Conservation (phyloP, 352 stramenopile genomes). For the Pythium rishiriense region DNA sequence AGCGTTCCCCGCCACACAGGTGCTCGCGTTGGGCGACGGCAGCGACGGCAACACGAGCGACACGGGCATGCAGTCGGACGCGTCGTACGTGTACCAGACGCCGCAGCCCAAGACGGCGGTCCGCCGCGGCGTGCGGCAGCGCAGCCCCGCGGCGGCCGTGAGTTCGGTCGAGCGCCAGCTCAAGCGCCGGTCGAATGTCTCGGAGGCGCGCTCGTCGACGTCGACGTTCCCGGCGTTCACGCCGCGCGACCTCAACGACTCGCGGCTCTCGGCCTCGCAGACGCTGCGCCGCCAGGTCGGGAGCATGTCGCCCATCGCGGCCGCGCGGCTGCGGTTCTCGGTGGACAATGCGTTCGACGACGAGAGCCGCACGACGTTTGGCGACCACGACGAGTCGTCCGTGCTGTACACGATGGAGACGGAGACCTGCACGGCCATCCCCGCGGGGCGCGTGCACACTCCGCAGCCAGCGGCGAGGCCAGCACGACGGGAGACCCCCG, state of each 20-base stretch:
- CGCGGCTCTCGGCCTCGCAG: constrained; percentile 37
- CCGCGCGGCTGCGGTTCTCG: constrained; percentile 21
- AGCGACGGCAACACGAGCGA: constrained; percentile 29
- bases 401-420: constrained; percentile 24
- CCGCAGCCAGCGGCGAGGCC: constrained; percentile 1
- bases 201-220: constrained; percentile 22
- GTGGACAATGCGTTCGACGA: constrained; percentile 13
- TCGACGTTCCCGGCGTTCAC: constrained; percentile 60
- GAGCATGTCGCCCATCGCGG: constrained; percentile 62
- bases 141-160: constrained; percentile 19
- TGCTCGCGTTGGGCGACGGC: constrained; percentile 8
- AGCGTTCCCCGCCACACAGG: constrained; percentile 18
- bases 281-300: constrained; percentile 51
- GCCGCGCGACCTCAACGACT: constrained; percentile 48
- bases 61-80: constrained; percentile 32
- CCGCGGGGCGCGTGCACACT: background rate
- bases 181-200: constrained; percentile 4
- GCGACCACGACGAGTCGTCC: constrained; percentile 10
- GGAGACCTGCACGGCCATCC: constrained; percentile 10
- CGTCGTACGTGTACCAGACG: constrained; percentile 74
- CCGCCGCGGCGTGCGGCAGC: constrained; percentile 14
- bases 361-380: constrained; percentile 9
- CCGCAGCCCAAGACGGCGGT: constrained; percentile 23
- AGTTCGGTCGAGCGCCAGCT: constrained; percentile 20
- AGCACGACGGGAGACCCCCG: constrained; percentile 10